Conservation (phyloP, 169 alveolate genomes). For the Ichthyophthirius multifiliis region DNA sequence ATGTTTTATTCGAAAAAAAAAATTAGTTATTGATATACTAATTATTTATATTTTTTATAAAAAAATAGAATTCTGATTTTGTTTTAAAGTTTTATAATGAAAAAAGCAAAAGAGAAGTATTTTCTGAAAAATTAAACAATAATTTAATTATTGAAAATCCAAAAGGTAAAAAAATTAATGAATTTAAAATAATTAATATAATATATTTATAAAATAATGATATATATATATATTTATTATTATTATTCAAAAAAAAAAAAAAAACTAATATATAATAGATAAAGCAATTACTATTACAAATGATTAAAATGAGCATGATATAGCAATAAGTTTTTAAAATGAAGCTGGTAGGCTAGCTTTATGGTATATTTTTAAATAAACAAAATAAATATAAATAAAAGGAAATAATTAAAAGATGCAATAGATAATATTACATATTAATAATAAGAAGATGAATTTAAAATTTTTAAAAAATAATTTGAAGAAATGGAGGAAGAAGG, state of each 20-base stretch:
- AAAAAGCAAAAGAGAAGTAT: neutral
- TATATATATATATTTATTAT: no score
- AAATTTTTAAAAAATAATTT: neutral
- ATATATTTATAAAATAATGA: no score
- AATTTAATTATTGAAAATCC: neutral
- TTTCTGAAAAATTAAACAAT: neutral
- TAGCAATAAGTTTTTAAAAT: neutral
- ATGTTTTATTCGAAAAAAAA: neutral
- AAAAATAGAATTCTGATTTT: neutral
- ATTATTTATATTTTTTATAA: neutral
- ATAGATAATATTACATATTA: neutral
- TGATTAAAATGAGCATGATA: neutral
- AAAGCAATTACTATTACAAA: neutral
- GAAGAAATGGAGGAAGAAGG: constrained; percentile 4
- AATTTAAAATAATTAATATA: no score
- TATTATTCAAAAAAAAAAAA: no score
- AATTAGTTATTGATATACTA: neutral
- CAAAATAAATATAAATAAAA: neutral
- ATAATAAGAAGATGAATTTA: neutral
- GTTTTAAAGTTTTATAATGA: neutral
- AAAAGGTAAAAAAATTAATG: neutral
- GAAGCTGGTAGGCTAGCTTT: constrained; percentile 5
- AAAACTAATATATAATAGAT: neutral
- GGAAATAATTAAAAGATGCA: neutral
- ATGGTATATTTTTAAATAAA: neutral